These are phyloP conservation scores for Trichophaea hybrida DNA, from an alignment of 2,329 filamentous ascomycete genomes.

Conservation along the genomic window DNA sequence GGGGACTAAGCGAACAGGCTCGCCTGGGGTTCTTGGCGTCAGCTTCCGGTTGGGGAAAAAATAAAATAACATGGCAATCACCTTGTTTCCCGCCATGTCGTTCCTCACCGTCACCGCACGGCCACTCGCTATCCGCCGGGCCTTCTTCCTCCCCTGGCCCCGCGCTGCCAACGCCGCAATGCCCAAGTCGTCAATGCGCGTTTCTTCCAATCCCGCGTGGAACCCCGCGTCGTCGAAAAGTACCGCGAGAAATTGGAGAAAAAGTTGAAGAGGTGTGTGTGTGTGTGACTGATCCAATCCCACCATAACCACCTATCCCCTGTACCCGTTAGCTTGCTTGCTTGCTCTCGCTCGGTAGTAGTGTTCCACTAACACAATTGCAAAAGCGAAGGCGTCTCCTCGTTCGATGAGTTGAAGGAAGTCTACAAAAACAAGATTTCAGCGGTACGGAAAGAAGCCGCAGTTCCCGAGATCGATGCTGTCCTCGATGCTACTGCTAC, in stretches of 20 bases:
- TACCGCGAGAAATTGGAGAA: slow-evolving; percentile 73
- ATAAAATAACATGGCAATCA: not conserved
- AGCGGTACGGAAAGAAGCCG: slow-evolving; percentile 52
- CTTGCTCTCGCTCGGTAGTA: not conserved
- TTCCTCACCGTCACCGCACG: not conserved
- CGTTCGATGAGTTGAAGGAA: slow-evolving; percentile 62
- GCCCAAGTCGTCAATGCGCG: slow-evolving; percentile 86
- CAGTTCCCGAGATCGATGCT: slow-evolving; percentile 34
- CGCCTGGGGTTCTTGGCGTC: too few species aligned
- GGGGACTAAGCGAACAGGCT: not conserved
- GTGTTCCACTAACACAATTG: not conserved
- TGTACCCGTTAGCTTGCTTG: not conserved
- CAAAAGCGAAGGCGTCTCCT: slow-evolving; percentile 44
- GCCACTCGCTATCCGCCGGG: slow-evolving; percentile 1
- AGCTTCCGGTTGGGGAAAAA: not conserved
- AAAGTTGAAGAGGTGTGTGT: slow-evolving; percentile 53
- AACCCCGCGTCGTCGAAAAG: slow-evolving; percentile 58
- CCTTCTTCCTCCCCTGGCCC: slow-evolving; percentile 8
- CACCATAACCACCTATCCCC: not conserved
- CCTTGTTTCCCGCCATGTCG: not conserved
- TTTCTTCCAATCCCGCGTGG: slow-evolving; percentile 66
- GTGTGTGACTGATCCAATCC: slow-evolving; percentile 20
- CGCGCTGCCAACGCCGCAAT: slow-evolving; percentile 56
- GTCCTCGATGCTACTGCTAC: slow-evolving; percentile 27
- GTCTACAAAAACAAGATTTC: slow-evolving; percentile 77